Conservation (phyloP, 352 stramenopile species). For the Globisporangium nagaii region DNA sequence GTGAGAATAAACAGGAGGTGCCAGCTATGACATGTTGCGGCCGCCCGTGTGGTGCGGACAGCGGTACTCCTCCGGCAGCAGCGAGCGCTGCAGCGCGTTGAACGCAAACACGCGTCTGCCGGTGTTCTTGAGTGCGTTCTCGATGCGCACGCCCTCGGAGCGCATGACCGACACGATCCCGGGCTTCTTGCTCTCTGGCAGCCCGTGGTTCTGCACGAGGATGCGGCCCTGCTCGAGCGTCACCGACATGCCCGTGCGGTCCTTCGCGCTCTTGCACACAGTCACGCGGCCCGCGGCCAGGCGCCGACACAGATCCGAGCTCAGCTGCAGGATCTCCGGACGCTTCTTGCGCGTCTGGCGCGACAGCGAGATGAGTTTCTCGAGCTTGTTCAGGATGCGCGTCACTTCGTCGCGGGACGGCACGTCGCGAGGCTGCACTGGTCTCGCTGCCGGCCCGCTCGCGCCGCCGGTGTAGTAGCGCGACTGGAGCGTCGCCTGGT, state of each 20-base stretch:
- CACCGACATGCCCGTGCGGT: slow-evolving; percentile 96
- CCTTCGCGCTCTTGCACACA: slow-evolving; percentile 98
- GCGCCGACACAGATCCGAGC: slow-evolving; percentile 68
- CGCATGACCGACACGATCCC: slow-evolving; percentile 81
- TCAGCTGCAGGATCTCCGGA: slow-evolving; percentile 81
- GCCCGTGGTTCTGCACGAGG: slow-evolving; percentile 67
- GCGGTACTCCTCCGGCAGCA: slow-evolving; percentile 79
- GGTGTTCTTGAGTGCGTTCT: slow-evolving; percentile 84
- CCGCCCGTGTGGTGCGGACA: slow-evolving; percentile 75
- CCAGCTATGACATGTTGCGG: slow-evolving; percentile 78
- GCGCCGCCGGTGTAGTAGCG: slow-evolving; percentile 20
- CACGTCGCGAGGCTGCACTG: slow-evolving; percentile 3
- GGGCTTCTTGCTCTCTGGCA: slow-evolving; percentile 68
- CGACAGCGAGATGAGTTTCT: slow-evolving; percentile 66
- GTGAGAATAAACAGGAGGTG: no score
- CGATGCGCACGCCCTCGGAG: slow-evolving; percentile 77
- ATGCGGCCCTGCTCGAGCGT: slow-evolving; percentile 92
- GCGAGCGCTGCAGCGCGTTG: slow-evolving; percentile 76
- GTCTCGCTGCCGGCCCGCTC: slow-evolving; percentile 3
- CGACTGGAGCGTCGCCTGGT: slow-evolving; percentile 36
- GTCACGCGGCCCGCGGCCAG: slow-evolving; percentile 89
- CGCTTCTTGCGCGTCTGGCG: slow-evolving; percentile 77
- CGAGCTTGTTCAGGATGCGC: slow-evolving; percentile 47
- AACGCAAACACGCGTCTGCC: slow-evolving; percentile 79
- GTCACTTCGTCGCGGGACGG: slow-evolving; percentile 50